Conservation (phyloP, 352 stramenopile species). For the Aphanomyces invadans region DNA sequence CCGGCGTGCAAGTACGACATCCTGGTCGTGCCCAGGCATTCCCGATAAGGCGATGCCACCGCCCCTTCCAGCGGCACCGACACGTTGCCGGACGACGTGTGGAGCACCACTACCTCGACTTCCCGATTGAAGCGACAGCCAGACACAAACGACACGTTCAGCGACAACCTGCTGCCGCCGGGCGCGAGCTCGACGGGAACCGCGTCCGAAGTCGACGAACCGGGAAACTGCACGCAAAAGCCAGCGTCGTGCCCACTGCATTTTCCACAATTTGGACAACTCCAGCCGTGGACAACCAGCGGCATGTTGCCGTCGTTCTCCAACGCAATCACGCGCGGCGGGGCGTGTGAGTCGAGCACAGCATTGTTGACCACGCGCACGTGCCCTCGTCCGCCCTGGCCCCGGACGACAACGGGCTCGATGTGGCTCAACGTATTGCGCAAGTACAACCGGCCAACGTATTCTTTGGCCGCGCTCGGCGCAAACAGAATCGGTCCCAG, state of each 20-base stretch:
- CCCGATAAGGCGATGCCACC: neutral
- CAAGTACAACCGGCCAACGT: slow-evolving; percentile 14
- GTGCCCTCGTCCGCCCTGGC: neutral
- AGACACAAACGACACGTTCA: slow-evolving; percentile 13
- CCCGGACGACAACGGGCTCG: slow-evolving; percentile 3
- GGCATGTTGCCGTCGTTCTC: slow-evolving; percentile 2
- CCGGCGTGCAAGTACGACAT: neutral
- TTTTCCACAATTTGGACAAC: neutral
- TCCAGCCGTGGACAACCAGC: neutral
- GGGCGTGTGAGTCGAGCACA: neutral
- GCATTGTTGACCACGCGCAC: neutral
- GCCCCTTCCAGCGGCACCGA: neutral
- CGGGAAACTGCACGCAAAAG: neutral
- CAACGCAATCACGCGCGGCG: neutral
- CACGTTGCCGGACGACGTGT: neutral
- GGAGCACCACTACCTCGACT: neutral
- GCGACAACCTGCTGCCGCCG: neutral
- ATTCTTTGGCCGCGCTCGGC: slow-evolving; percentile 1
- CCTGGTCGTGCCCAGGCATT: neutral
- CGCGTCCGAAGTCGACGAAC: neutral
- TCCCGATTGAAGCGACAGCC: neutral
- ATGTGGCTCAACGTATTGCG: slow-evolving; percentile 21
- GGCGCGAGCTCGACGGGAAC: neutral
- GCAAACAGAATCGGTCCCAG: slow-evolving; percentile 9
- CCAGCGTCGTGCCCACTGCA: neutral